Percentiles rank a stretch among this genome's conserved stretches.
Evolutionary conservation across 129 eudicot species (phyloP).

Genomic region (Lactuca sativa): DNA sequence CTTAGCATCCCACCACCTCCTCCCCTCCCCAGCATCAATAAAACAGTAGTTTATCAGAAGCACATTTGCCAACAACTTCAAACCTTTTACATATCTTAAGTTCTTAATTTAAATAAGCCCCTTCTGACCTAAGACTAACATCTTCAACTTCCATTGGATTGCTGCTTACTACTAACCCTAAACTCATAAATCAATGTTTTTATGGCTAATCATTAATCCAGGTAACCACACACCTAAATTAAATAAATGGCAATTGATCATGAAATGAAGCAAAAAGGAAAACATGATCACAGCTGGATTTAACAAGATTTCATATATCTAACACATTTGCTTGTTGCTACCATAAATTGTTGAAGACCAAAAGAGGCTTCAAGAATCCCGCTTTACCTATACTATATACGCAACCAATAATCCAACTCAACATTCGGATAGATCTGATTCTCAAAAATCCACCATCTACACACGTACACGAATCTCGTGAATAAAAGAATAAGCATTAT

Average conservation of each 20-base stretch:
- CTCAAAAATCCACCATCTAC: conserved; percentile 13
- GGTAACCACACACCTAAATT: conserved; percentile 16
- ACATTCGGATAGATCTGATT: conserved; percentile 19
- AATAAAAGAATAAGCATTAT: conserved; percentile 8
- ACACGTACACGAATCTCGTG: not conserved
- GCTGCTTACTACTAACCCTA: conserved; percentile 8
- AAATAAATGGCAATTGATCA: conserved; percentile 2
- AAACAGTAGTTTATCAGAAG: not conserved
- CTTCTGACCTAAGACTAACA: conserved; percentile 7
- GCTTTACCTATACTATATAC: conserved; percentile 13
- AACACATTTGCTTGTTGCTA: conserved; percentile 9
- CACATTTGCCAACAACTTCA: conserved; percentile 9
- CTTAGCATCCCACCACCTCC: not conserved
- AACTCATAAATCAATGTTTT: not conserved
- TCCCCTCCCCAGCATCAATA: not conserved
- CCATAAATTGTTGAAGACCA: conserved; percentile 1
- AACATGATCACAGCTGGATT: conserved; percentile 5
- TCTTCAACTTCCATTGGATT: conserved; percentile 3
- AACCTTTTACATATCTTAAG: not conserved
- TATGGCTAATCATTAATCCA: conserved; percentile 12
- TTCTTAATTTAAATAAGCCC: not conserved
- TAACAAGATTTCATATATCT: conserved; percentile 7
- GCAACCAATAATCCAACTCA: not conserved
- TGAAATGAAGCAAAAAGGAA: conserved; percentile 9
- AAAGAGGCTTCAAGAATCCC: conserved; percentile 11